A percentile compares a stretch with the other conserved stretches of the same genome.
These are phyloP conservation scores for Tricholoma flavovirens DNA, from an alignment of 768 basidiomycete species.

Conservation along the genomic window DNA sequence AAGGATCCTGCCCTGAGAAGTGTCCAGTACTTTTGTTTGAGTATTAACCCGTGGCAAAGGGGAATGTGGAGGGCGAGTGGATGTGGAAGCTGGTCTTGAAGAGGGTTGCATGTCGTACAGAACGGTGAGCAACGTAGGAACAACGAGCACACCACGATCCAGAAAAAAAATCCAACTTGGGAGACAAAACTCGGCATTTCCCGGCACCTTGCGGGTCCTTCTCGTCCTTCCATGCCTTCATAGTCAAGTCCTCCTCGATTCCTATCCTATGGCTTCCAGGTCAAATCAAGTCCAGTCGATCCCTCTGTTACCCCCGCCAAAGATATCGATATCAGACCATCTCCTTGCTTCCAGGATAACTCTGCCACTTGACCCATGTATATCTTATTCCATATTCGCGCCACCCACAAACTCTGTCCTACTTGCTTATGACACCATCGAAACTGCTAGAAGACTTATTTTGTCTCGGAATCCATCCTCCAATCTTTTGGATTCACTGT, in stretches of 20 bases:
- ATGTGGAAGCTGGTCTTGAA: constrained; percentile 56
- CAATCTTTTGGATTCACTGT: constrained; percentile 41
- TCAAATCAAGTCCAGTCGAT: constrained; percentile 1
- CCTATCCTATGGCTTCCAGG: constrained; percentile 9
- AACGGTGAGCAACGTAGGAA: constrained; percentile 10
- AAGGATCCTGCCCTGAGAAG: constrained; percentile 78
- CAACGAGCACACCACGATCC: no score
- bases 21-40: constrained; percentile 75
- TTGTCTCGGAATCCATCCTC: constrained; percentile 31
- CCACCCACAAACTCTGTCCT: constrained; percentile 19
- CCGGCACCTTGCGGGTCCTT: background rate
- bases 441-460: constrained; percentile 48
- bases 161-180: background rate
- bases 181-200: background rate
- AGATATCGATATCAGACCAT: constrained; percentile 27
- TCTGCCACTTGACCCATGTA: constrained; percentile 35
- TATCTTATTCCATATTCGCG: constrained; percentile 42
- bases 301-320: constrained; percentile 9
- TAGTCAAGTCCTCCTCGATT: background rate
- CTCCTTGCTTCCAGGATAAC: constrained; percentile 43
- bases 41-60: constrained; percentile 64
- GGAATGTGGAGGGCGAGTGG: constrained; percentile 51
- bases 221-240: background rate
- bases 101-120: constrained; percentile 40
- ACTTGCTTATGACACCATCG: constrained; percentile 38